Conservation (phyloP, 1,139 yeast genomes). For the Yamadazyma aaseri region DNA sequence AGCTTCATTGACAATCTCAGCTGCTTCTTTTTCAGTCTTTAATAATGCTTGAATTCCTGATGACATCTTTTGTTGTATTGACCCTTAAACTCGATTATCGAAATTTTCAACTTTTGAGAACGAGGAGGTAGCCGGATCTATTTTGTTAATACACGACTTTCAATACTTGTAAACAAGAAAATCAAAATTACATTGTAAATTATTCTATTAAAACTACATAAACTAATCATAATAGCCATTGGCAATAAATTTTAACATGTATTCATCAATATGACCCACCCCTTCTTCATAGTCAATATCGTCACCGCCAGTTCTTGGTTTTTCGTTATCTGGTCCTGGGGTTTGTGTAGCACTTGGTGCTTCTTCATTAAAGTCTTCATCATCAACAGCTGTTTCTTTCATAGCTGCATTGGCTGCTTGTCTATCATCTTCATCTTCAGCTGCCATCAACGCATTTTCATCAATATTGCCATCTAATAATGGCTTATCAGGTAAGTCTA, state of each 20-base stretch:
- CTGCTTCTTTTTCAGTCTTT: slow-evolving; percentile 94
- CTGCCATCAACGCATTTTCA: slow-evolving; percentile 70
- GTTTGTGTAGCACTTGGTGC: slow-evolving; percentile 11
- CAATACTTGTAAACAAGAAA: too few relatives aligned
- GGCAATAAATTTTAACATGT: slow-evolving; percentile 89
- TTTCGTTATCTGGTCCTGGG: slow-evolving; percentile 16
- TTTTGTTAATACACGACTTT: slow-evolving; percentile 1
- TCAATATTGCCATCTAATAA: slow-evolving; percentile 52
- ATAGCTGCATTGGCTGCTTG: slow-evolving; percentile 88
- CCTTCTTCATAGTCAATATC: slow-evolving; percentile 70
- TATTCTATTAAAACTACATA: background rate
- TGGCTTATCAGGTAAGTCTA: slow-evolving; percentile 37
- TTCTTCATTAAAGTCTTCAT: slow-evolving; percentile 69
- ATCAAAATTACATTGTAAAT: background rate
- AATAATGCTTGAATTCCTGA: slow-evolving; percentile 39
- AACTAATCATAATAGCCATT: slow-evolving; percentile 65
- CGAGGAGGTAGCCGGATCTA: slow-evolving; percentile 2
- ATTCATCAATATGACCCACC: slow-evolving; percentile 91
- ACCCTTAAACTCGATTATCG: slow-evolving; percentile 4
- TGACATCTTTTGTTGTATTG: slow-evolving; percentile 21
- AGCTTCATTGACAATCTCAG: slow-evolving; percentile 89
- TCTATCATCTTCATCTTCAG: slow-evolving; percentile 96
- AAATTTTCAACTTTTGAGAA: background rate
- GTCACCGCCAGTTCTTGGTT: slow-evolving; percentile 23
- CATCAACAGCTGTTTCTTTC: slow-evolving; percentile 82